phyloP scores from a whole-genome alignment of 208 protist genomes.

The Naegleria gruberi region DNA sequence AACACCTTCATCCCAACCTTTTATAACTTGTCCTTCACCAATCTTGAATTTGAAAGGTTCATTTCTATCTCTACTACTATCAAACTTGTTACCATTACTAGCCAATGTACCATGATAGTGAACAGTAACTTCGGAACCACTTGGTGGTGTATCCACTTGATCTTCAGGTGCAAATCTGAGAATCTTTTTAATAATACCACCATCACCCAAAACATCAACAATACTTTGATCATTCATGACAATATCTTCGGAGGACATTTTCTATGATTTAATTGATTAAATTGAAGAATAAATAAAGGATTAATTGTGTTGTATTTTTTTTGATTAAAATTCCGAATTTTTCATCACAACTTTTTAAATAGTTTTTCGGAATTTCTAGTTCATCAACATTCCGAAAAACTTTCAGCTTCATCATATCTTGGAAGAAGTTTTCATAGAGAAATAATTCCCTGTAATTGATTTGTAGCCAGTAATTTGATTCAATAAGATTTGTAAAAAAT shows the following conservation, averaged over 20 bases:
- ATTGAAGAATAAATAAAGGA: too few species aligned
- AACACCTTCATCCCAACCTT: constrained; percentile 77
- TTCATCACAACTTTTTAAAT: too few species aligned
- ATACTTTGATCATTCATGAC: neutral
- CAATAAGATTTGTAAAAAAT: too few species aligned
- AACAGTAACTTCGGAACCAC: constrained; percentile 39
- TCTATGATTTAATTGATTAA: neutral
- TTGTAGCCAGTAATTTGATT: too few species aligned
- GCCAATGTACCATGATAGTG: constrained; percentile 77
- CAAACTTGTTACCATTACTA: constrained; percentile 66
- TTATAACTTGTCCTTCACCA: constrained; percentile 75
- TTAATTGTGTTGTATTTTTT: too few species aligned
- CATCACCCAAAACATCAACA: neutral
- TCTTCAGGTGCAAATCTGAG: neutral
- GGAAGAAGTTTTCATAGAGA: too few species aligned
- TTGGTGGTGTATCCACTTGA: neutral
- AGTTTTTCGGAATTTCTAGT: too few species aligned
- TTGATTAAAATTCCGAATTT: too few species aligned
- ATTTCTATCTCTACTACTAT: constrained; percentile 67
- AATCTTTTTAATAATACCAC: neutral
- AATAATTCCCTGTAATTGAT: too few species aligned
- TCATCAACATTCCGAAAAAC: too few species aligned
- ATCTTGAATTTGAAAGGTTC: constrained; percentile 72
- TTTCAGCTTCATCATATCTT: too few species aligned
- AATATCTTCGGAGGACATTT: constrained; percentile 10